phyloP scores from a whole-genome alignment of 345 rosid species.

The Leavenworthia alabamica region DNA sequence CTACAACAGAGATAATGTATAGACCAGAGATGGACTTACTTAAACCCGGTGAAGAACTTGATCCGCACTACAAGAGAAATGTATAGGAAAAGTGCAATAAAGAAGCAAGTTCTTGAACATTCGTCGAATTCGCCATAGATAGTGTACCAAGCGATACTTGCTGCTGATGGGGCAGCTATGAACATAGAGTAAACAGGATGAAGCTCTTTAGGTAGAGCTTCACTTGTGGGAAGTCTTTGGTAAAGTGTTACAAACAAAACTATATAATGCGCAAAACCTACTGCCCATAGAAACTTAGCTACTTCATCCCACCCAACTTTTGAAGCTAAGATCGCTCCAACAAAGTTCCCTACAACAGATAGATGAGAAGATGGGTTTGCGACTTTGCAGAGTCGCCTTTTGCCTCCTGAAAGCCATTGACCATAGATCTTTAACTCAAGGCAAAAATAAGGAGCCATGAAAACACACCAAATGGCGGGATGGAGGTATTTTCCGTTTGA shows the following conservation, averaged over 20 bases:
- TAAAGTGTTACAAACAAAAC: conserved; percentile 85
- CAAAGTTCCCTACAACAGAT: conserved; percentile 88
- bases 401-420: conserved; percentile 94
- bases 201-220: conserved; percentile 84
- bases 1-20: not conserved
- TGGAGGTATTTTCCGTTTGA: conserved; percentile 38
- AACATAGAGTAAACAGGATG: conserved; percentile 97
- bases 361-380: conserved; percentile 94
- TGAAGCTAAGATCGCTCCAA: conserved; percentile 83
- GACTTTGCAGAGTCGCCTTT: conserved; percentile 86
- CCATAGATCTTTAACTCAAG: conserved; percentile 94
- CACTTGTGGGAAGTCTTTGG: conserved; percentile 86
- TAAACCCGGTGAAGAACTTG: conserved; percentile 92
- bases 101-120: conserved; percentile 68
- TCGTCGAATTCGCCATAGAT: conserved; percentile 84
- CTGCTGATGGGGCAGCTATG: conserved; percentile 95
- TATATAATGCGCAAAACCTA: conserved; percentile 90
- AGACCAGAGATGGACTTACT: conserved; percentile 35
- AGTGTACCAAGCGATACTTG: conserved; percentile 84
- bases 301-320: conserved; percentile 82
- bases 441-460: conserved; percentile 76
- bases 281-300: conserved; percentile 88
- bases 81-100: conserved; percentile 82
- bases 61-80: conserved; percentile 66
- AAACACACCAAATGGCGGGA: conserved; percentile 67